A percentile compares a stretch with the other conserved stretches of the same genome.
Evolutionary conservation across 1,284 basidiomycete species (phyloP).

Genomic region (Kalmanozyma brasiliensis): DNA sequence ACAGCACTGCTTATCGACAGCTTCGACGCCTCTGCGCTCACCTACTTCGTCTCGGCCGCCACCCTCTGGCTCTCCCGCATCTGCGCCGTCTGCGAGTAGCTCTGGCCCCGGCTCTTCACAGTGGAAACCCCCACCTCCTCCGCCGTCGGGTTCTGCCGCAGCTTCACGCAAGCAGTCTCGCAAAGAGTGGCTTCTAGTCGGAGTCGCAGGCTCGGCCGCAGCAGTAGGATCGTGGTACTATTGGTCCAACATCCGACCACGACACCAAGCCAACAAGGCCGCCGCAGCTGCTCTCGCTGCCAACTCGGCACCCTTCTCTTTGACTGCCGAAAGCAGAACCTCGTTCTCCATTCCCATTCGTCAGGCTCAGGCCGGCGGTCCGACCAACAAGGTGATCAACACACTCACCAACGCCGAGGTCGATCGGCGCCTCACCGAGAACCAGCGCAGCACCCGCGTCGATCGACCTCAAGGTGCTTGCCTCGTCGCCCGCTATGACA

Average conservation of each 20-base stretch:
- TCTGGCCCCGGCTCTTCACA: constrained; percentile 25
- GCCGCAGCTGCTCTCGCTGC: constrained; percentile 34
- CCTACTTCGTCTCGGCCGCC: constrained; percentile 18
- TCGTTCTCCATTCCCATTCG: constrained; percentile 61
- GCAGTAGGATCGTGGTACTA: constrained; percentile 66
- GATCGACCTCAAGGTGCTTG: constrained; percentile 59
- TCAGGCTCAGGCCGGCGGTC: constrained; percentile 42
- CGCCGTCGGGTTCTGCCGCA: constrained; percentile 35
- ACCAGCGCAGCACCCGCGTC: constrained; percentile 61
- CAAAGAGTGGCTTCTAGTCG: constrained; percentile 65
- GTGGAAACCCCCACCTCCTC: constrained; percentile 49
- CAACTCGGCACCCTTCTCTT: constrained; percentile 46
- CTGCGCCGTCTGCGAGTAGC: constrained; percentile 26
- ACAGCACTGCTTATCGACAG: constrained; percentile 20
- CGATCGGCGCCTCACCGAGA: constrained; percentile 56
- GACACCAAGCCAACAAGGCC: constrained; percentile 38
- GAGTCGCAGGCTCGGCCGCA: constrained; percentile 61
- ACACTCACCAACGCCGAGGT: constrained; percentile 60
- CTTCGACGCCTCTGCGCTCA: constrained; percentile 8
- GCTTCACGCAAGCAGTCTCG: constrained; percentile 56
- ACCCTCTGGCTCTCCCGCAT: constrained; percentile 13
- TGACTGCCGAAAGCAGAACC: constrained; percentile 42
- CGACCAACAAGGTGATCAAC: constrained; percentile 59
- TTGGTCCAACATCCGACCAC: constrained; percentile 58
- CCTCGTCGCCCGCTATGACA: constrained; percentile 65